Evolutionary conservation across 2,329 filamentous ascomycete genomes (phyloP), one percentile per base, ranked within the genome.

Genomic region (Verticillium dahliae): DNA sequence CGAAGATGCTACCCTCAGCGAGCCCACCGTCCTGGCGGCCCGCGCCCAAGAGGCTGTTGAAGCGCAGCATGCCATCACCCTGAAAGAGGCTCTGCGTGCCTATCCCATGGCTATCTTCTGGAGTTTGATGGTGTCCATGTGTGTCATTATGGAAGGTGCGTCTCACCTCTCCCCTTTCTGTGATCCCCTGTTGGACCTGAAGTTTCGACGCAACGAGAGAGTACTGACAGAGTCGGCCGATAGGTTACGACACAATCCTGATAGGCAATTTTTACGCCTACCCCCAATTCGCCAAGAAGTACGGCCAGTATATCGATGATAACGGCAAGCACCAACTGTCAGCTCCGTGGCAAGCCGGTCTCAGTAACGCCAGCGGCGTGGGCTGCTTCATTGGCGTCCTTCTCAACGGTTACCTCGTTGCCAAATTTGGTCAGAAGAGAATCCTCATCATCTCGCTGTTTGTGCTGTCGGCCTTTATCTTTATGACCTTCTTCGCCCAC

Each of bases 341-440:
- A 1, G 74, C 76, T 0, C 65, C 73, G 5, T 82, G 80, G 80
- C 78, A 81, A 65, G 73, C 77, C 1, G 76, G 71, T 0, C 68
- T 82, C 1, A 70, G 70, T 18, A 78, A 77, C 50, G 77, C 72
- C 11, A 71, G 74, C 0, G 68, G 72, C 7, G 71, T 76, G 6
- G 80, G 80, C 7, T 73, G 75, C 45, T 77, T 83, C 13, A 18
- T 81, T 1, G 80, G 80, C 1, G 70, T 78, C 2, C 67, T 77
- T n/a, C 60, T 78, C 52, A 76, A 76, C 62, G 80, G 80, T 22
- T 71, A 71, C 57, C 61, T 79, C 18, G 72, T 76, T 5, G 74
- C 79, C 9, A 65, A 69, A 3, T 71, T 68, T 41, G 75, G 75
- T 4, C 74, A 76, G 57, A 70, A 71, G 45, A 69, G 72, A 62